These are phyloP conservation scores for Cucumis melo DNA, from an alignment of 306 rosid genomes.

Conservation along the genomic window DNA sequence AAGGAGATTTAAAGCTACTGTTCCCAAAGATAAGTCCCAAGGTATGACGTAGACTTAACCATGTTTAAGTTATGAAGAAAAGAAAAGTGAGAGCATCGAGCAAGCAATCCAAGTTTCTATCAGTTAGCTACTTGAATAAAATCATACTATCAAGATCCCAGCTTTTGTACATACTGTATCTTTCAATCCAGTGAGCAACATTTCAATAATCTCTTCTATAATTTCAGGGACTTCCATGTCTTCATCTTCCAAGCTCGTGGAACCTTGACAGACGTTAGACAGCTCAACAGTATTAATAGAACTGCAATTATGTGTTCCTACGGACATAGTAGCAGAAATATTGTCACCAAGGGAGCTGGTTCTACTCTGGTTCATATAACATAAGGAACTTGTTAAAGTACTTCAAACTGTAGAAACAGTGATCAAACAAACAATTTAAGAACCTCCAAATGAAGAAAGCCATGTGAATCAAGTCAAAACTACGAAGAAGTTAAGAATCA, in stretches of 20 bases:
- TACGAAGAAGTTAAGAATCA: neutral
- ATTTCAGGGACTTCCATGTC: constrained; percentile 87
- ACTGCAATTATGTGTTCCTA: constrained; percentile 23
- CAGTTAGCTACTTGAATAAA: neutral
- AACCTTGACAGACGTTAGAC: constrained; percentile 18
- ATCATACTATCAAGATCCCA: constrained; percentile 28
- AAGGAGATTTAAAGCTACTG: neutral
- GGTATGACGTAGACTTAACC: neutral
- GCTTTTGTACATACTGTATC: constrained; percentile 72
- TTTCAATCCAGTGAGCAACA: constrained; percentile 74
- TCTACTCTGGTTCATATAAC: constrained; percentile 51
- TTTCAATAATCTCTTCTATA: constrained; percentile 93
- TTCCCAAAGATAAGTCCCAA: neutral
- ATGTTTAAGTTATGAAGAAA: neutral
- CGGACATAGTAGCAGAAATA: constrained; percentile 32
- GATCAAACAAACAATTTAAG: neutral
- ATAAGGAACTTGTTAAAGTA: constrained; percentile 8
- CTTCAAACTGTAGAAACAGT: neutral
- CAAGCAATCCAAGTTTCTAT: neutral
- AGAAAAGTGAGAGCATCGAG: neutral
- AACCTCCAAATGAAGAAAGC: neutral
- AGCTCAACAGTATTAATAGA: constrained; percentile 15
- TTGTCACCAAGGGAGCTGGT: constrained; percentile 43
- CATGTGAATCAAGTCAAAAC: neutral
- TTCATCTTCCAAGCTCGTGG: constrained; percentile 45